Conservation (phyloP, 139 green algal genomes). For the Diplosphaera chodatii region DNA sequence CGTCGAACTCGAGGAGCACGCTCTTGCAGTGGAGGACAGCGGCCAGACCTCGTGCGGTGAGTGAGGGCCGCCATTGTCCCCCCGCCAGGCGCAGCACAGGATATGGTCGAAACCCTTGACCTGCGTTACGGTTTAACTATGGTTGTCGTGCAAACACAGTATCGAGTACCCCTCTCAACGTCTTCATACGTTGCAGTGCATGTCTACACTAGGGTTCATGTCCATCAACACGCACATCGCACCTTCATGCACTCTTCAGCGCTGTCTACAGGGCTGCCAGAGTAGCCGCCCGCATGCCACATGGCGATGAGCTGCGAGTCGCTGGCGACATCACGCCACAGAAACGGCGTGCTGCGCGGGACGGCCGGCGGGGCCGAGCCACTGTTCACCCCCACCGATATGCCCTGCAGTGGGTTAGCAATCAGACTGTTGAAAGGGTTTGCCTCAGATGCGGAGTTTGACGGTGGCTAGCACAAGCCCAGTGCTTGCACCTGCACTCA, state of each 20-base stretch:
- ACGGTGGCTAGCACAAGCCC: too few species aligned
- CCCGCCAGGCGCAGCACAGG: conserved; percentile 34
- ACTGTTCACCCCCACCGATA: conserved; percentile 35
- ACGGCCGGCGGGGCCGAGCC: conserved; percentile 30
- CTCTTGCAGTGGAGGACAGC: too few species aligned
- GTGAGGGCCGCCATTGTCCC: conserved; percentile 37
- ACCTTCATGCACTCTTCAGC: conserved; percentile 24
- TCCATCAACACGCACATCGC: too few species aligned
- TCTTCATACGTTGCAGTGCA: too few species aligned
- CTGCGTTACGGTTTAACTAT: too few species aligned
- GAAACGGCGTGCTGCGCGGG: conserved; percentile 31
- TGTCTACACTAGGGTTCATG: too few species aligned
- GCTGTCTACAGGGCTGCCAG: conserved; percentile 21
- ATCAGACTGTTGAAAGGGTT: too few species aligned
- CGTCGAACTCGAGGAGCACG: too few species aligned
- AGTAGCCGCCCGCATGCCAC: conserved; percentile 31
- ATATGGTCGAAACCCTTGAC: conserved; percentile 21
- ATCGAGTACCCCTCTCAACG: too few species aligned
- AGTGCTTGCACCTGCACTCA: too few species aligned
- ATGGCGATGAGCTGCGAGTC: background rate
- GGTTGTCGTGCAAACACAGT: too few species aligned
- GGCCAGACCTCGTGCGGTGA: conserved; percentile 15
- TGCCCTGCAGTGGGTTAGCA: conserved; percentile 12
- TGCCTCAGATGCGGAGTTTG: too few species aligned
- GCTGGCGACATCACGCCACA: conserved; percentile 24